Evolutionary conservation across 208 protist genomes (phyloP).

Genomic region (Leishmania tropica): DNA sequence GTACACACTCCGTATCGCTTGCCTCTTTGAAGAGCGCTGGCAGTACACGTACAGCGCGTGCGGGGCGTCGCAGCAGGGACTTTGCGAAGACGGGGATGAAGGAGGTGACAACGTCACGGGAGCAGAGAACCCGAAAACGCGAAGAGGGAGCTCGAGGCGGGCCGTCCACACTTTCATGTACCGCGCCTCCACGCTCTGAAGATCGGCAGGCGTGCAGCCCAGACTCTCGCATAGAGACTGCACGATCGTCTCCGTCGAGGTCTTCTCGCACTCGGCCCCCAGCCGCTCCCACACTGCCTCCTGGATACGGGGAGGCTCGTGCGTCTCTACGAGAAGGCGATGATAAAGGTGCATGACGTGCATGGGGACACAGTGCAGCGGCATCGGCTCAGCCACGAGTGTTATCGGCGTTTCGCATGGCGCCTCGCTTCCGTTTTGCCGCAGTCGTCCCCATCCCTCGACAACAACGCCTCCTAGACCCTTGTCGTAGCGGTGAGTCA

Average conservation of each 20-base stretch:
- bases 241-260: neutral
- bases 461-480: neutral
- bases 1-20: constrained; percentile 2
- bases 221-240: constrained; percentile 7
- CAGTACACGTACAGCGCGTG: neutral
- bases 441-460: constrained; percentile 1
- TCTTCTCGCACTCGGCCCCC: neutral
- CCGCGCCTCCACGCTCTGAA: neutral
- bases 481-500: constrained; percentile 12
- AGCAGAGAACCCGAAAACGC: neutral
- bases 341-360: constrained; percentile 1
- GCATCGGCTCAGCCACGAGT: constrained; percentile 1
- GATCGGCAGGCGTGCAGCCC: constrained; percentile 6
- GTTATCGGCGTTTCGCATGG: neutral
- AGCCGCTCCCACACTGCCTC: neutral
- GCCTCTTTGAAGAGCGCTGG: neutral
- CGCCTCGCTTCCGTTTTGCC: neutral
- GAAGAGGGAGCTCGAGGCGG: constrained; percentile 10
- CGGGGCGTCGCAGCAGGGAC: neutral
- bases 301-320: neutral
- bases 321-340: neutral
- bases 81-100: neutral
- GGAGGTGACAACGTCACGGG: too few relatives aligned
- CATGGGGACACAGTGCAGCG: constrained; percentile 7
- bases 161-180: constrained; percentile 5